These are phyloP conservation scores for Microbotryomycetes sp. DNA, from an alignment of 1,284 basidiomycete genomes.

Conservation along the genomic window DNA sequence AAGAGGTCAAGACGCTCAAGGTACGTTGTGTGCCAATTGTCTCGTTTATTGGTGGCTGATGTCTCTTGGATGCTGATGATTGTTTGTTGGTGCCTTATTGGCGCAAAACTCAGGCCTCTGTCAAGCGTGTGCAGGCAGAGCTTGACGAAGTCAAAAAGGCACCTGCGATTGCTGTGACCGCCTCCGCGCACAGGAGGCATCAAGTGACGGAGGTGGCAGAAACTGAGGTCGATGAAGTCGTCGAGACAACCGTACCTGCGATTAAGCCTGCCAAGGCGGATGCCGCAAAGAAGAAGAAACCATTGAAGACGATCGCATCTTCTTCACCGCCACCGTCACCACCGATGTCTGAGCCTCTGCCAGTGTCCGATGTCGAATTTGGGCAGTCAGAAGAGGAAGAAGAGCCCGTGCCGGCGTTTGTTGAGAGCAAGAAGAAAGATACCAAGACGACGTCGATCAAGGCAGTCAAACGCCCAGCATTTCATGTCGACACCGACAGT, in stretches of 20 bases:
- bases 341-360: no score
- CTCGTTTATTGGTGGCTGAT: background rate
- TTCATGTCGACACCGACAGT: no score
- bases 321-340: background rate
- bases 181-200: background rate
- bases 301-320: background rate
- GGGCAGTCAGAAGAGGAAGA: background rate
- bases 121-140: conserved; percentile 12
- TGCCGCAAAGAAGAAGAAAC: background rate
- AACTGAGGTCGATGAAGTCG: background rate
- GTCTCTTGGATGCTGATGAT: background rate
- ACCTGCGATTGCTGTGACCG: background rate
- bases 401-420: background rate
- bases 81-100: background rate
- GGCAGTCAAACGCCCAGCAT: no score
- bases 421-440: background rate
- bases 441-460: background rate
- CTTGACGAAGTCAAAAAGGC: conserved; percentile 17
- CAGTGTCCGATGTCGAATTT: no score
- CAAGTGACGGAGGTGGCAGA: background rate
- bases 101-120: conserved; percentile 2
- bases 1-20: conserved; percentile 28
- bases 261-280: background rate
- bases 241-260: conserved; percentile 10
- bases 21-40: background rate